These are phyloP conservation scores for Lignosus rhinocerotis DNA, from an alignment of 1,284 basidiomycete genomes.

Conservation along the genomic window DNA sequence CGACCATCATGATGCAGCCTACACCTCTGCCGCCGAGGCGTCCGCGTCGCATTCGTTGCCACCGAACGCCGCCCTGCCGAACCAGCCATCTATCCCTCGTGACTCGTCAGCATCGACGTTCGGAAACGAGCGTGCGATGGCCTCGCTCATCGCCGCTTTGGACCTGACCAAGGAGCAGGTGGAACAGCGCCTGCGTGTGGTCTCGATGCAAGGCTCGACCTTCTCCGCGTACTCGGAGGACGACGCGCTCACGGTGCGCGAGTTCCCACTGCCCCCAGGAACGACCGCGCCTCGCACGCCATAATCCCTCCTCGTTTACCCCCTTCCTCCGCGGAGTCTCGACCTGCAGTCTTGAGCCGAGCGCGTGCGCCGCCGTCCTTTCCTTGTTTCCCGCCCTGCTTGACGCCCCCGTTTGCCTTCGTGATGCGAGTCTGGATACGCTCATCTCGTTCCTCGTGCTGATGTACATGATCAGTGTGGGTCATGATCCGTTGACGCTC, in stretches of 20 bases:
- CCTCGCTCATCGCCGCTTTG: conserved; percentile 64
- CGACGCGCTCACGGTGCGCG: conserved; percentile 26
- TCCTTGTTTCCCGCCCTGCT: conserved; percentile 20
- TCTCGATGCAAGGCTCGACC: conserved; percentile 31
- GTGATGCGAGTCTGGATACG: conserved; percentile 21
- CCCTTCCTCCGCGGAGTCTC: conserved; percentile 1
- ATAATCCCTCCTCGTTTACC: conserved; percentile 7
- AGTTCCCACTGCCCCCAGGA: conserved; percentile 29
- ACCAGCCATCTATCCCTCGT: conserved; percentile 29
- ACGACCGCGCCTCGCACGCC: conserved; percentile 8
- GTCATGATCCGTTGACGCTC: conserved; percentile 14
- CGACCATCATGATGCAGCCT: conserved; percentile 27
- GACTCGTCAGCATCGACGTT: conserved; percentile 23
- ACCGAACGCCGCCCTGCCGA: conserved; percentile 12
- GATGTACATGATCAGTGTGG: conserved; percentile 21
- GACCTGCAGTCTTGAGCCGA: conserved; percentile 11
- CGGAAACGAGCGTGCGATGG: conserved; percentile 50
- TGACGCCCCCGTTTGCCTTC: conserved; percentile 15
- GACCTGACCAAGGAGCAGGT: conserved; percentile 45
- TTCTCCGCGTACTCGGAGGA: conserved; percentile 29
- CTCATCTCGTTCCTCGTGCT: conserved; percentile 8
- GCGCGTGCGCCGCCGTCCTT: conserved; percentile 24
- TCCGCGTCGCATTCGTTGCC: conserved; percentile 10
- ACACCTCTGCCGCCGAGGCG: conserved; percentile 20
- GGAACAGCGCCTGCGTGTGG: conserved; percentile 42